These are phyloP conservation scores for Saccharomycopsis sp. DNA, from an alignment of 805 yeast genomes.

Conservation along the genomic window DNA sequence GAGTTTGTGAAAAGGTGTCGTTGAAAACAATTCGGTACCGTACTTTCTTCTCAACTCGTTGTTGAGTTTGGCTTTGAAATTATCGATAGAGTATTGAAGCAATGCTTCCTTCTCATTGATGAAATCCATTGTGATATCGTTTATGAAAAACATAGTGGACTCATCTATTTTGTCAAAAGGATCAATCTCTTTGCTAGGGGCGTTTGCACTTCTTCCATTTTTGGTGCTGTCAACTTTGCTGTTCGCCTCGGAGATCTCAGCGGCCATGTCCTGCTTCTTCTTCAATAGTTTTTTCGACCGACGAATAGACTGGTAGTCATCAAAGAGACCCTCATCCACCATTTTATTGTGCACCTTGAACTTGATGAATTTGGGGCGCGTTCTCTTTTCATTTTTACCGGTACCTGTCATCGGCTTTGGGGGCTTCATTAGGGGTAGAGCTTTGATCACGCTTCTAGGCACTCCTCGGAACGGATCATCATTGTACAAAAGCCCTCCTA, in stretches of 20 bases:
- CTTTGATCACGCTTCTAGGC: slow-evolving; percentile 30
- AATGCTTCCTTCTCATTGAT: slow-evolving; percentile 12
- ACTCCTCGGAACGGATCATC: slow-evolving; percentile 29
- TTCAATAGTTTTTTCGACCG: slow-evolving; percentile 21
- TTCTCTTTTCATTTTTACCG: slow-evolving; percentile 46
- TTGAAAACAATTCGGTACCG: slow-evolving; percentile 14
- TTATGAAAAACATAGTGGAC: neutral
- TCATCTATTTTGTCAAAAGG: slow-evolving; percentile 1
- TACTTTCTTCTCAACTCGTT: slow-evolving; percentile 15
- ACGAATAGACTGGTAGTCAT: slow-evolving; percentile 21
- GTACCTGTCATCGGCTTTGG: slow-evolving; percentile 24
- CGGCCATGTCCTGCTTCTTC: slow-evolving; percentile 14
- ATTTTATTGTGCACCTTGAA: slow-evolving; percentile 28
- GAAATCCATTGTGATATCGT: slow-evolving; percentile 6
- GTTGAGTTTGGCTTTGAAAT: slow-evolving; percentile 14
- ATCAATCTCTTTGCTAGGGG: neutral
- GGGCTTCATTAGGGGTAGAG: slow-evolving; percentile 33
- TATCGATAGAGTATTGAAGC: slow-evolving; percentile 11
- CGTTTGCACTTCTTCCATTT: neutral
- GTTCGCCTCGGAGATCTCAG: slow-evolving; percentile 15
- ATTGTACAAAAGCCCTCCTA: slow-evolving; percentile 30
- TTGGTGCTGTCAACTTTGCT: neutral
- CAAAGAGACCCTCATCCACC: slow-evolving; percentile 27
- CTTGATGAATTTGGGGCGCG: slow-evolving; percentile 52
- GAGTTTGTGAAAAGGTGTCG: slow-evolving; percentile 12